phyloP scores from a whole-genome alignment of 139 green algal species.

The Picochlorum sp. region DNA sequence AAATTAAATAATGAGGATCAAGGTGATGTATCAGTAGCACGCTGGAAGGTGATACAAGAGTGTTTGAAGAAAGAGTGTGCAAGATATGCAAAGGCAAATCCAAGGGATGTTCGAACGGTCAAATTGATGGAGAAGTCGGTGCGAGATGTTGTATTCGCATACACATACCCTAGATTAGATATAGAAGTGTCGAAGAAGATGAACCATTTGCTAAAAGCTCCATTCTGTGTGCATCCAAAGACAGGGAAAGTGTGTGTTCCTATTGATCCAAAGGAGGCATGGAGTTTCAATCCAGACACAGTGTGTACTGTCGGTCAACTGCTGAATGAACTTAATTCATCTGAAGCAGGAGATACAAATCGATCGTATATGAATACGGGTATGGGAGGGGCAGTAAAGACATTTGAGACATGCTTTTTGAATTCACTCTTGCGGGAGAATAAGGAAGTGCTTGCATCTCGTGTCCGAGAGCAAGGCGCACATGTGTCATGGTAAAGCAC shows the following conservation, averaged over 20 bases:
- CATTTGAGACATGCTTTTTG: conserved; percentile 39
- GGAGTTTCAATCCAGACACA: conserved; percentile 77
- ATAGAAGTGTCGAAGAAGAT: conserved; percentile 99
- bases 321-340: conserved; percentile 46
- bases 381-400: conserved; percentile 24
- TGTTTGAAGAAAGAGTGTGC: conserved; percentile 1
- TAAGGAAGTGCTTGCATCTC: conserved; percentile 17
- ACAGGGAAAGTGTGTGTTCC: conserved; percentile 96
- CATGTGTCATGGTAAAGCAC: conserved; percentile 12
- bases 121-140: conserved; percentile 6
- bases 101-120: conserved; percentile 1
- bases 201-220: conserved; percentile 99
- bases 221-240: conserved; percentile 99
- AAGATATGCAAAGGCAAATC: conserved; percentile 6
- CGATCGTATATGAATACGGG: conserved; percentile 20
- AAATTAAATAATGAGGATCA: conserved; percentile 4
- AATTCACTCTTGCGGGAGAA: conserved; percentile 17
- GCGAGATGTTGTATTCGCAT: conserved; percentile 72
- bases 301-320: conserved; percentile 72
- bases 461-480: conserved; percentile 8
- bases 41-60: conserved; percentile 17
- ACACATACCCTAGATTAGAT: conserved; percentile 92
- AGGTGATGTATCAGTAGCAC: conserved; percentile 10
- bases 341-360: background rate
- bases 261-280: conserved; percentile 63